phyloP scores from a whole-genome alignment of 2,329 filamentous ascomycete genomes.

The Celoporthe dispersa region DNA sequence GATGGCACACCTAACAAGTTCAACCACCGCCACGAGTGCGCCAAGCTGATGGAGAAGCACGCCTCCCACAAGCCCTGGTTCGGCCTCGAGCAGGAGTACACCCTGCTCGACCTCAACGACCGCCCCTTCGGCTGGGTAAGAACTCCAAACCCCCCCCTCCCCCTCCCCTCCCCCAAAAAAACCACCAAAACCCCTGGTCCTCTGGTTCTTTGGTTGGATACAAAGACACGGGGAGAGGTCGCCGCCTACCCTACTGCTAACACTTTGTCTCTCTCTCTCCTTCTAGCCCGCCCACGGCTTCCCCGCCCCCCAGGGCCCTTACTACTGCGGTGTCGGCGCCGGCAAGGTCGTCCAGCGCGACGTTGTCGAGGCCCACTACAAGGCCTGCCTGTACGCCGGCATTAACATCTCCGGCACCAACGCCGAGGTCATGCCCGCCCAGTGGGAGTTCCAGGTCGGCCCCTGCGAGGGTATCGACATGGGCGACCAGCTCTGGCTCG shows the following conservation, averaged over 20 bases:
- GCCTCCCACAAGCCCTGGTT: slow-evolving; percentile 90
- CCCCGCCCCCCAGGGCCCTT: slow-evolving; percentile 90
- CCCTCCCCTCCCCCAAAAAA: not conserved
- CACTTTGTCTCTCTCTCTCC: no score
- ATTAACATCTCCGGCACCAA: slow-evolving; percentile 98
- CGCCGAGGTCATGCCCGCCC: slow-evolving; percentile 95
- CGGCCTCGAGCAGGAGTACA: slow-evolving; percentile 98
- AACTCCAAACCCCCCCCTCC: not conserved
- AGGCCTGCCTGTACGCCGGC: slow-evolving; percentile 80
- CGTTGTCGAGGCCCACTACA: slow-evolving; percentile 94
- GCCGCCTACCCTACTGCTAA: not conserved
- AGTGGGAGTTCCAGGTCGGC: slow-evolving; percentile 98
- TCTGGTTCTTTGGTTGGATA: not conserved
- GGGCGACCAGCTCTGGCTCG: slow-evolving; percentile 95
- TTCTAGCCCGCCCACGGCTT: slow-evolving; percentile 71
- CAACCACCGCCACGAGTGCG: slow-evolving; percentile 94
- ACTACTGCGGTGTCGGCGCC: slow-evolving; percentile 97
- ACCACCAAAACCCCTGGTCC: no score
- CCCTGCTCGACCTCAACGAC: slow-evolving; percentile 81
- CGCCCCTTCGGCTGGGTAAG: slow-evolving; percentile 84
- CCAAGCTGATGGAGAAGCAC: slow-evolving; percentile 87
- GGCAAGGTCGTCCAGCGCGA: slow-evolving; percentile 98
- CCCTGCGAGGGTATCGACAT: slow-evolving; percentile 85
- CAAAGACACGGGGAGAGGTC: not conserved
- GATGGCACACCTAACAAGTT: slow-evolving; percentile 97